phyloP scores from a whole-genome alignment of 2,329 filamentous ascomycete genomes.

The Aspergillus sp. region DNA sequence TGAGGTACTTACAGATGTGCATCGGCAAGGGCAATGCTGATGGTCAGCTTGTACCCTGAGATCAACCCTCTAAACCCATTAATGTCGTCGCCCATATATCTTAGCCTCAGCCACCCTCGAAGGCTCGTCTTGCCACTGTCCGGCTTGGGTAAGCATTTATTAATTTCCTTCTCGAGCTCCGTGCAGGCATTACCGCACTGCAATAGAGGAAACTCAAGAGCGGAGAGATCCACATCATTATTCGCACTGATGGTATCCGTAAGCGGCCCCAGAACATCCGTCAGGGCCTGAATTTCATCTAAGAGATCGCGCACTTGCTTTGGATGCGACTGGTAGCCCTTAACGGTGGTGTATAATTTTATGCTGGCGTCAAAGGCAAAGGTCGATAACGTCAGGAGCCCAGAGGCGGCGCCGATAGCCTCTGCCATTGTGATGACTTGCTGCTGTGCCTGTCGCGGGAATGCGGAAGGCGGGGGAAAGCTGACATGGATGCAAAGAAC shows the following conservation, averaged over 20 bases:
- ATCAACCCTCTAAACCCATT: conserved; percentile 42
- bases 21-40: conserved; percentile 43
- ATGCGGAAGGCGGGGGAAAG: background rate
- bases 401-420: conserved; percentile 39
- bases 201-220: conserved; percentile 39
- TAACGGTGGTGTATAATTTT: conserved; percentile 38
- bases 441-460: background rate
- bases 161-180: conserved; percentile 43
- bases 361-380: conserved; percentile 44
- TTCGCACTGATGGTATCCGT: conserved; percentile 28
- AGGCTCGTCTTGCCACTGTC: conserved; percentile 40
- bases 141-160: conserved; percentile 37
- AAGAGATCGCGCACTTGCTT: conserved; percentile 42
- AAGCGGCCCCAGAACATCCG: conserved; percentile 36
- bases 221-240: conserved; percentile 27
- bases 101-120: conserved; percentile 47
- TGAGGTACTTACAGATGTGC: conserved; percentile 39
- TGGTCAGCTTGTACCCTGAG: conserved; percentile 44
- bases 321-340: conserved; percentile 39
- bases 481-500: background rate
- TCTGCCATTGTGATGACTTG: conserved; percentile 34
- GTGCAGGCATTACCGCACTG: conserved; percentile 45
- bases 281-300: conserved; percentile 43
- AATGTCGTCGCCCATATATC: conserved; percentile 47
- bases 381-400: conserved; percentile 35